A percentile compares a stretch with the other conserved stretches of the same genome.
phyloP scores from a whole-genome alignment of 805 yeast species.

The Candida piceae region DNA sequence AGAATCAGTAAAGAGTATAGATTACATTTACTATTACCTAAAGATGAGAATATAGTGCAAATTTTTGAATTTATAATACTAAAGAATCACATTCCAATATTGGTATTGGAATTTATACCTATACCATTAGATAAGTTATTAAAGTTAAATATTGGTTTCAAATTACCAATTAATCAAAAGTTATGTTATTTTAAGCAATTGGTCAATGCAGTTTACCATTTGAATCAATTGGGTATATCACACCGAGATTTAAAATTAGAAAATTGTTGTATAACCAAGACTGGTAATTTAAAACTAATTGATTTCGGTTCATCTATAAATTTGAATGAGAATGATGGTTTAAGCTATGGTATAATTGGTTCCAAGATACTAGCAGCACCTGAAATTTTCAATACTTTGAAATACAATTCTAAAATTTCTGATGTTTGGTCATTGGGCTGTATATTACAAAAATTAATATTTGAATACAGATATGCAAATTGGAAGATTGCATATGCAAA shows the following conservation, averaged over 20 bases:
- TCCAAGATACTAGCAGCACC: constrained; percentile 43
- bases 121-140: constrained; percentile 16
- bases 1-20: constrained; percentile 36
- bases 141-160: not conserved
- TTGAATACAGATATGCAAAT: constrained; percentile 29
- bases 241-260: constrained; percentile 50
- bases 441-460: constrained; percentile 31
- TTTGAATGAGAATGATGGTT: constrained; percentile 5
- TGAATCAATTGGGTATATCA: constrained; percentile 34
- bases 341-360: constrained; percentile 42
- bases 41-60: constrained; percentile 33
- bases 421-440: constrained; percentile 52
- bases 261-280: constrained; percentile 34
- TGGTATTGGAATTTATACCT: constrained; percentile 34
- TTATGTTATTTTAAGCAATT: constrained; percentile 39
- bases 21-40: constrained; percentile 22
- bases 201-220: constrained; percentile 31
- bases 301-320: constrained; percentile 45
- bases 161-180: constrained; percentile 10
- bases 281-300: constrained; percentile 36
- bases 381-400: constrained; percentile 34
- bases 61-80: constrained; percentile 30
- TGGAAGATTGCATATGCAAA: constrained; percentile 40
- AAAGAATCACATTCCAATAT: constrained; percentile 15
- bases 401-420: constrained; percentile 36